Base-by-base conservation (phyloP, 345 rosid species). In the Dipteronia dyeriana region DNA sequence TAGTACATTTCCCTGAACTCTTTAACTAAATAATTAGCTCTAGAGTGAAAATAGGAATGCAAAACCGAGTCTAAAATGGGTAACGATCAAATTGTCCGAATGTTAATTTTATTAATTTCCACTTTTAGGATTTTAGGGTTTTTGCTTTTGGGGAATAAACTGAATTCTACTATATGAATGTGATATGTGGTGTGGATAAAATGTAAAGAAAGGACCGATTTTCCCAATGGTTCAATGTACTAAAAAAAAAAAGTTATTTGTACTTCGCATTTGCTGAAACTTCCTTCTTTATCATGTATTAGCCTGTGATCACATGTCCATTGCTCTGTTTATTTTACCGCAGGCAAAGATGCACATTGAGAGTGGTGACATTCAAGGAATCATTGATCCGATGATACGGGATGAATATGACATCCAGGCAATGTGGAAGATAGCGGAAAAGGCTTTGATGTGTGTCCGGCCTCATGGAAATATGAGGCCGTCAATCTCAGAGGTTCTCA, bases 361-460 rank as follows among this genome's bases (percentile, higher is more conserved):
- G 89, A 90, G 93, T 14, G 99, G 99, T 13, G 92, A 94, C 83
- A 92, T 97, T 68, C 92, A 92, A 72, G 91, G 94, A 76, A 91
- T 97, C 82, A 90, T 97, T 8, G 99, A 97, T 82, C 97, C 91
- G 1, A 82, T 82, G 0, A 73, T 97, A n/a, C 60, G 25, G 19
- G 82, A 90, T 9, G 97, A 90, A 20, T 97, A 91, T 17, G 97
- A 95, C 77, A 89, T 94, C 54, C 99, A 97, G 57, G 90, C 99
- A 0, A 92, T 97, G 96, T 97, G 99, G 99, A 97, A 97, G 85
- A 91, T 97, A 19, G 99, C 98, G 0, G 99, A 97, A 90, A 94
- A 90, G 74, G 99, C 99, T 3, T 70, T 94, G 79, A 82, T 90
- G 86, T 97, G 99, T 7, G 98, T 97, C 70, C 91, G 82, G 79